A percentile compares a stretch with the other conserved stretches of the same genome.
Conservation (phyloP, 495 filamentous ascomycete genomes). For the Opeltia flavorubescens region DNA sequence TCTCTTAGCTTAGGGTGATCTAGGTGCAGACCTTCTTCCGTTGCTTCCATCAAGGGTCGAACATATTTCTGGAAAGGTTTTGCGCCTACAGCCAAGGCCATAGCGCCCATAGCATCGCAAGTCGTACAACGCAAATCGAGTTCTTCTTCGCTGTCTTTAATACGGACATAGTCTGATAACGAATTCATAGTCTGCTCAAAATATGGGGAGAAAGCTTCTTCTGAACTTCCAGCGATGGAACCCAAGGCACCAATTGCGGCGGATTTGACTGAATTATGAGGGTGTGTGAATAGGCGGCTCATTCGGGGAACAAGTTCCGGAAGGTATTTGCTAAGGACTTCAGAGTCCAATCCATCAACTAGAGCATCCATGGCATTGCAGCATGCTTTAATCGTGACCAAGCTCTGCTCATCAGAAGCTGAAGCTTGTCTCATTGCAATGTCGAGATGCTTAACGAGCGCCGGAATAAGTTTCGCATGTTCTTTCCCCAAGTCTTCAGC, state of each 20-base stretch:
- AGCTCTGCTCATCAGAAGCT: conserved; percentile 44
- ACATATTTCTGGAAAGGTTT: conserved; percentile 84
- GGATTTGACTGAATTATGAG: conserved; percentile 79
- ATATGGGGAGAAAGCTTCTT: conserved; percentile 74
- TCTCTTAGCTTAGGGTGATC: conserved; percentile 82
- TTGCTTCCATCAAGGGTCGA: conserved; percentile 71
- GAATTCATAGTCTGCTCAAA: conserved; percentile 79
- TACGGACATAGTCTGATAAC: conserved; percentile 63
- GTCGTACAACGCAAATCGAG: conserved; percentile 80
- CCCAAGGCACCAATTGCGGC: conserved; percentile 81
- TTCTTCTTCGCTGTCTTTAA: conserved; percentile 82
- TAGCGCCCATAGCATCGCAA: conserved; percentile 81
- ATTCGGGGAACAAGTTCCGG: conserved; percentile 70
- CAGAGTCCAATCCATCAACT: conserved; percentile 75
- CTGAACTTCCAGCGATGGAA: conserved; percentile 71
- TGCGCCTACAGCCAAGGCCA: conserved; percentile 76
- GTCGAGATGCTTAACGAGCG: conserved; percentile 77
- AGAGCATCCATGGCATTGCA: conserved; percentile 87
- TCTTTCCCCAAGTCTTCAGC: conserved; percentile 74
- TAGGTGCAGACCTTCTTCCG: conserved; percentile 81
- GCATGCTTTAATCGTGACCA: conserved; percentile 75
- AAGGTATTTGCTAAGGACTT: conserved; percentile 68
- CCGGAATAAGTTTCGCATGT: conserved; percentile 68
- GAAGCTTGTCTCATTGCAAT: conserved; percentile 54
- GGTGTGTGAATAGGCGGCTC: conserved; percentile 62